phyloP scores from a whole-genome alignment of 305 asterid genomes.

The Fraxinus ornus region DNA sequence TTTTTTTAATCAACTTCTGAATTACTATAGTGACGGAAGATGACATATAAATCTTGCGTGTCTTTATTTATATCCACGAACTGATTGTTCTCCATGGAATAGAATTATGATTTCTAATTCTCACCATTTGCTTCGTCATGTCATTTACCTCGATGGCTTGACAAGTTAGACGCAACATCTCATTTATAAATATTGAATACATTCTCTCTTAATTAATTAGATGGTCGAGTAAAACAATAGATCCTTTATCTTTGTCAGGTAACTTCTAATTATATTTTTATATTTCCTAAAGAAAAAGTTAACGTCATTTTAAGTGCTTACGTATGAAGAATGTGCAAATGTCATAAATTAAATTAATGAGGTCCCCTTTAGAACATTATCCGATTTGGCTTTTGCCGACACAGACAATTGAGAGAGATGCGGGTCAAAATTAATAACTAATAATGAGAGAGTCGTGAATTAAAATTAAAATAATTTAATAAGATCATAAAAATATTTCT shows the following conservation, averaged over 20 bases:
- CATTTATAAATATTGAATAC: neutral
- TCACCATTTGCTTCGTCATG: neutral
- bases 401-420: neutral
- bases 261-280: no score
- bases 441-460: neutral
- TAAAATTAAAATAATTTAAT: no score
- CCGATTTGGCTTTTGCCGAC: neutral
- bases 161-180: neutral
- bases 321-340: neutral
- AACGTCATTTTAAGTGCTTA: neutral
- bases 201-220: no score
- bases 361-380: neutral
- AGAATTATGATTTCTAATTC: no score
- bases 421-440: neutral
- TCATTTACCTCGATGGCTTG: no score
- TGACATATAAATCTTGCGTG: no score
- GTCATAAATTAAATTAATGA: neutral
- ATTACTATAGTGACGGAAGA: no score
- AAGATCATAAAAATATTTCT: no score
- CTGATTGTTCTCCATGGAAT: neutral
- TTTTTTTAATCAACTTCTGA: no score
- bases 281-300: neutral
- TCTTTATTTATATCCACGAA: no score
- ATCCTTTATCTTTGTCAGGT: no score
- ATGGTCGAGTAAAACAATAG: neutral